Evolutionary conservation across 2,329 filamentous ascomycete genomes (phyloP), one percentile per base, ranked within the genome.

Genomic region (Calycina marina): DNA sequence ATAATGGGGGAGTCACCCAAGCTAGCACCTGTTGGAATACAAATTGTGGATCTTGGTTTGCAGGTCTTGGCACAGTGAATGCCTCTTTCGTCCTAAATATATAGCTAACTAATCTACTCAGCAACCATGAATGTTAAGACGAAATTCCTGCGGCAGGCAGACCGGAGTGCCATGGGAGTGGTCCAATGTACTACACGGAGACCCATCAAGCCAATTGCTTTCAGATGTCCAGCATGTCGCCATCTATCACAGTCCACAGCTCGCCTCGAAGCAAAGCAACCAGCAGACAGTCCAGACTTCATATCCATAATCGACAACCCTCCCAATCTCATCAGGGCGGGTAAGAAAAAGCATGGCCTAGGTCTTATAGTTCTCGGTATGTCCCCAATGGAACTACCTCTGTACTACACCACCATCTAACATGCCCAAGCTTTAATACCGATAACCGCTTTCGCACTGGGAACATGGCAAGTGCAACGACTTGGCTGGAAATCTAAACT

Each of bases 381-480:
- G 38, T 26, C 18, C 17, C 4, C 6, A 26, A n/a, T n/a, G n/a
- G n/a, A n/a, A n/a, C n/a, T 25, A 34, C 24, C 28, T 24, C 32
- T 28, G 15, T 24, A 5, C 9, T 20, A 3, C 24, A n/a, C 16
- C 18, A 10, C 26, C 26, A 6, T 13, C 15, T 32, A n/a, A 24
- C 29, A 17, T 22, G n/a, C 8, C 15, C 15, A 28, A 54, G 52
- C 52, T 37, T 39, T 93, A 32, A 96, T 98, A 48, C 90, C 90
- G 30, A 58, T 93, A 38, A 94, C 86, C 1, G 84, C 90, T 8
- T 93, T 98, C 56, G 63, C 66, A 34, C 74, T 98, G 11, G 90
- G 90, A 17, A 83, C 83, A 41, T 98, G 90, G 90, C 90, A 98
- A 55, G 81, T 98, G 33, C 74, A 93, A 55, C 79, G 90, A 8